Evolutionary conservation across 139 green algal genomes (phyloP), one percentile per base, ranked within the genome.

Genomic region (Picochlorum costavermella): DNA sequence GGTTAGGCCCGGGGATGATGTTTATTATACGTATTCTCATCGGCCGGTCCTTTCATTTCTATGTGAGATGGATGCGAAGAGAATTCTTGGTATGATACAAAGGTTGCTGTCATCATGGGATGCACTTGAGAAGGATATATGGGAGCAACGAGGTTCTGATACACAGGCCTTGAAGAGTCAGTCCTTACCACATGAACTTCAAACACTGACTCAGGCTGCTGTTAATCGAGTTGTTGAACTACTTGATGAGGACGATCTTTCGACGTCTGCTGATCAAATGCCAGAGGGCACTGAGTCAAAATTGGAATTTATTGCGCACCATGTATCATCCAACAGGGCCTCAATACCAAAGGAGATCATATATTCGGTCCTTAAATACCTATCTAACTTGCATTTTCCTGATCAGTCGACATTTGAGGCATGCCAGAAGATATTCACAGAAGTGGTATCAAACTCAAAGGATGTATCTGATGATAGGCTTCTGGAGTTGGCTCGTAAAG

Each of bases 21-120:
- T 10, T 5, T 53, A 28, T 5, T 1, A 28, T 23, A 14, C 12
- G 46, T 20, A 53, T 53, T 25, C n/a, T 53, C 75, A 29, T 3
- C 48, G 61, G 55, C 62, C 78, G n/a, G 72, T 63, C 40, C 64
- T 84, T 61, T 58, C 66, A 3, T 71, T 65, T 48, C 65, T 83
- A 33, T 58, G 68, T 26, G 17, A 40, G 3, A 25, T 82, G 17
- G 67, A 84, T 29, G 50, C 79, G 16, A 55, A 31, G 10, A 72
- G 70, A 8, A 33, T 63, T 45, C 56, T 83, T 4, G 23, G 25
- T 25, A 30, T 86, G 40, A 44, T 86, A 55, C 28, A 33, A 11
- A 56, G 83, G 36, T 69, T 31, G 3, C 30, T 86, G 40, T 50
- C 45, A 11, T 64, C 58, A 16, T 86, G 80, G 78, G 78, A 86